Percentiles rank a stretch among this genome's conserved stretches.
phyloP scores from a whole-genome alignment of 164 flowering plant species.

The Paratinospora sagittata region DNA sequence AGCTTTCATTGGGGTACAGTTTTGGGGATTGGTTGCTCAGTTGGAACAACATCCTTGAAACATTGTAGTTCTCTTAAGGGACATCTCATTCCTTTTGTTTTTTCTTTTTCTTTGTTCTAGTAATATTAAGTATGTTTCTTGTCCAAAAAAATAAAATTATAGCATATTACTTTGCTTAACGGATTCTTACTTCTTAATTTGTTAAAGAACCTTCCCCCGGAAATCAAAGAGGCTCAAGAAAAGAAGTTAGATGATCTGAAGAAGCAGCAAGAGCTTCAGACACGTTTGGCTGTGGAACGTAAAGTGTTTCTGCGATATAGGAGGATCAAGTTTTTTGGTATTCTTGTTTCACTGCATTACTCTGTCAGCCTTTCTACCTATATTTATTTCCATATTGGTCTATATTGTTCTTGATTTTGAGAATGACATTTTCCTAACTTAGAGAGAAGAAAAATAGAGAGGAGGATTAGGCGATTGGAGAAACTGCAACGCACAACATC shows the following conservation, averaged over 20 bases:
- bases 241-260: constrained; percentile 74
- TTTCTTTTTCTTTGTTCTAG: too few relatives aligned
- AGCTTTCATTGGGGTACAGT: too few relatives aligned
- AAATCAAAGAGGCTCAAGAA: constrained; percentile 63
- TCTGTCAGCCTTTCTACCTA: not conserved
- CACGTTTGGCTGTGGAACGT: constrained; percentile 67
- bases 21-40: too few relatives aligned
- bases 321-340: constrained; percentile 92
- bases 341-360: not conserved
- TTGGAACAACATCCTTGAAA: too few relatives aligned
- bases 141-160: too few relatives aligned
- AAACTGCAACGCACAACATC: constrained; percentile 63
- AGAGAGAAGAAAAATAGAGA: constrained; percentile 94
- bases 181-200: constrained; percentile 13
- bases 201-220: constrained; percentile 63
- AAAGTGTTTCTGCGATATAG: constrained; percentile 63
- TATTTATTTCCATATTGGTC: not conserved
- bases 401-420: not conserved
- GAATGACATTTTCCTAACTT: constrained; percentile 7
- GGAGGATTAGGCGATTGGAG: constrained; percentile 83
- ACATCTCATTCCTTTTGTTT: too few relatives aligned
- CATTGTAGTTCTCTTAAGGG: too few relatives aligned
- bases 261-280: constrained; percentile 72
- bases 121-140: too few relatives aligned
- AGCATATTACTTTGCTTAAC: not conserved